Conservation (phyloP, 257 asterid species). For the Solanum chmielewskii region DNA sequence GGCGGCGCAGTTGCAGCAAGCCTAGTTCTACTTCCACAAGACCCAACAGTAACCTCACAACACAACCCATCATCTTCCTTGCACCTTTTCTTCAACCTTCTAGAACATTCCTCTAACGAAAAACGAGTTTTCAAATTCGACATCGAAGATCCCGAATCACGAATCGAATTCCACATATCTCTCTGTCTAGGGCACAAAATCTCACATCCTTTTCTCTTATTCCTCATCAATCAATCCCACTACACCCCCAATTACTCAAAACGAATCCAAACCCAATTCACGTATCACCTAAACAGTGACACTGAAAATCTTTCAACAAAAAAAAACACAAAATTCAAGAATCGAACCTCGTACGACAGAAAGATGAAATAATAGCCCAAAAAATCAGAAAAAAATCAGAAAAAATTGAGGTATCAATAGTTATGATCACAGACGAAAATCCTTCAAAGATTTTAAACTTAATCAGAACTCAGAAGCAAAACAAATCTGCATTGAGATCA, state of each 20-base stretch:
- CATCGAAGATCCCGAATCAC: conserved; percentile 15
- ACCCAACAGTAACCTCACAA: conserved; percentile 17
- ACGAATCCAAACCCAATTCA: not conserved
- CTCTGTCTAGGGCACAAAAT: conserved; percentile 9
- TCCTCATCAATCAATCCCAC: conserved; percentile 22
- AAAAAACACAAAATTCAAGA: not conserved
- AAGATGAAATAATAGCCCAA: not conserved
- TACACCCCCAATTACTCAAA: not conserved
- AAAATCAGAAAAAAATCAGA: not conserved
- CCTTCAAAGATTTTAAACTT: not conserved
- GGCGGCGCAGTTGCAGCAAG: conserved; percentile 33
- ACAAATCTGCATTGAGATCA: not conserved
- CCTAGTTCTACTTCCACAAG: conserved; percentile 26
- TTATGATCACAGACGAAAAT: not conserved
- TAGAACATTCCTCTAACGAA: conserved; percentile 29
- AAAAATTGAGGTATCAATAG: not conserved
- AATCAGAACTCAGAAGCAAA: not conserved
- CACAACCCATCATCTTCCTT: conserved; percentile 21
- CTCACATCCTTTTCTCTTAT: conserved; percentile 40
- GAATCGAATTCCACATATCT: conserved; percentile 4
- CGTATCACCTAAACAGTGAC: not conserved
- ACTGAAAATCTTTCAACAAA: not conserved
- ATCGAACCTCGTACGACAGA: not conserved
- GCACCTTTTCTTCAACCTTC: conserved; percentile 32
- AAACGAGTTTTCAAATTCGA: conserved; percentile 26